phyloP scores from a whole-genome alignment of 371 early-diverging fungal genomes.

The Syncephalastrum sp. region DNA sequence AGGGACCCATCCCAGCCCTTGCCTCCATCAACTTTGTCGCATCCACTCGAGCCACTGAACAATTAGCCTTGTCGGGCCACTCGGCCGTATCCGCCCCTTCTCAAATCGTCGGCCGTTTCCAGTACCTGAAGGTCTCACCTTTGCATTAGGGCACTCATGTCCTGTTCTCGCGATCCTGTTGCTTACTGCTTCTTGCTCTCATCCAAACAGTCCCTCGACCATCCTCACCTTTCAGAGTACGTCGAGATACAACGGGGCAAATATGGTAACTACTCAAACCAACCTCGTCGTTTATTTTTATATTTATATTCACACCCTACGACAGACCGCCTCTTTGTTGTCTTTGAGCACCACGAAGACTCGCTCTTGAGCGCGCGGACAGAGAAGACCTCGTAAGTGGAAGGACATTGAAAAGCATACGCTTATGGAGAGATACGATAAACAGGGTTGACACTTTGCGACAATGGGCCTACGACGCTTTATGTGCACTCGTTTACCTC shows the following conservation, averaged over 20 bases:
- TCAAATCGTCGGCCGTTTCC: conserved; percentile 60
- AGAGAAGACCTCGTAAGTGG: conserved; percentile 21
- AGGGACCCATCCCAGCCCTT: conserved; percentile 27
- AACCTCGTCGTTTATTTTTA: background rate
- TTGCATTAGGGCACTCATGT: too few relatives aligned
- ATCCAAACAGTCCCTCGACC: conserved; percentile 43
- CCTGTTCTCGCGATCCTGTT: background rate
- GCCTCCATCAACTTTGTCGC: conserved; percentile 47
- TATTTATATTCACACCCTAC: background rate
- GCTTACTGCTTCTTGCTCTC: background rate
- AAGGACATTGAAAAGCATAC: background rate
- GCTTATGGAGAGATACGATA: conserved; percentile 10
- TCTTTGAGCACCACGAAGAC: conserved; percentile 54
- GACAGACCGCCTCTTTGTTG: conserved; percentile 60
- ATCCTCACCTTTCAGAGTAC: conserved; percentile 58
- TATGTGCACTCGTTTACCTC: conserved; percentile 53
- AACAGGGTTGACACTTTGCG: conserved; percentile 18
- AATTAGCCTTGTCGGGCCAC: conserved; percentile 44
- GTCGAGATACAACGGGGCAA: conserved; percentile 63
- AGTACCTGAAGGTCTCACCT: conserved; percentile 49
- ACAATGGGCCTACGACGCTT: conserved; percentile 57
- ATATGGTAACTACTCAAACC: conserved; percentile 39
- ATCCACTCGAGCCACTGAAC: conserved; percentile 38
- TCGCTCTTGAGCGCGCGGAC: conserved; percentile 33
- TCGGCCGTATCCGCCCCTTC: conserved; percentile 55